Evolutionary conservation across 1,284 basidiomycete genomes (phyloP).

Genomic region (Leccinum solheimii): DNA sequence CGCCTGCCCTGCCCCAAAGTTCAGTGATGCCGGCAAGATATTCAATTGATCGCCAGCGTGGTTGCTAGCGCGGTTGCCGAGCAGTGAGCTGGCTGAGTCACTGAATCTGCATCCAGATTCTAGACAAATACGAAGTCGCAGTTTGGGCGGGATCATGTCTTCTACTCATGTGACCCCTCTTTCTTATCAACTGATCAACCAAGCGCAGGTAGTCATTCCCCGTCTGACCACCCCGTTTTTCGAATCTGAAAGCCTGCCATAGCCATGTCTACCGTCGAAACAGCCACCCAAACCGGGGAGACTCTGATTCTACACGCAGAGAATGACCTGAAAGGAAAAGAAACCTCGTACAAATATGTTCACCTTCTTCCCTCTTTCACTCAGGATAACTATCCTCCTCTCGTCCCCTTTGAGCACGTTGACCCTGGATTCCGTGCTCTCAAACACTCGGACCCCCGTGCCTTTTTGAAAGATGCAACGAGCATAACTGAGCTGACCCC

Average conservation of each 20-base stretch:
- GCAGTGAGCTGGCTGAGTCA: not conserved
- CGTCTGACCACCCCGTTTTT: no score
- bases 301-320: conserved; percentile 31
- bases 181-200: not conserved
- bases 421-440: conserved; percentile 75
- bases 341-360: conserved; percentile 54
- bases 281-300: conserved; percentile 30
- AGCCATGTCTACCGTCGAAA: conserved; percentile 37
- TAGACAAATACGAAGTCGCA: conserved; percentile 10
- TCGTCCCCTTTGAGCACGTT: conserved; percentile 72
- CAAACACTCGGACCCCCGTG: conserved; percentile 60
- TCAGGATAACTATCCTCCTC: conserved; percentile 60
- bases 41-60: not conserved
- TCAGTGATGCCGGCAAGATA: not conserved
- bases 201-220: not conserved
- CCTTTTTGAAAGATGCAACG: conserved; percentile 64
- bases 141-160: not conserved
- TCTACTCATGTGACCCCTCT: conserved; percentile 1
- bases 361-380: conserved; percentile 69
- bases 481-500: conserved; percentile 68
- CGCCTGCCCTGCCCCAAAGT: not conserved
- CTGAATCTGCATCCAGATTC: not conserved
- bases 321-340: conserved; percentile 26
- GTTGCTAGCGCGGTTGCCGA: not conserved
- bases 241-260: not conserved